Evolutionary conservation across 1,139 yeast species (phyloP).

Genomic region (Nakaseomyces uthaithaninus): DNA sequence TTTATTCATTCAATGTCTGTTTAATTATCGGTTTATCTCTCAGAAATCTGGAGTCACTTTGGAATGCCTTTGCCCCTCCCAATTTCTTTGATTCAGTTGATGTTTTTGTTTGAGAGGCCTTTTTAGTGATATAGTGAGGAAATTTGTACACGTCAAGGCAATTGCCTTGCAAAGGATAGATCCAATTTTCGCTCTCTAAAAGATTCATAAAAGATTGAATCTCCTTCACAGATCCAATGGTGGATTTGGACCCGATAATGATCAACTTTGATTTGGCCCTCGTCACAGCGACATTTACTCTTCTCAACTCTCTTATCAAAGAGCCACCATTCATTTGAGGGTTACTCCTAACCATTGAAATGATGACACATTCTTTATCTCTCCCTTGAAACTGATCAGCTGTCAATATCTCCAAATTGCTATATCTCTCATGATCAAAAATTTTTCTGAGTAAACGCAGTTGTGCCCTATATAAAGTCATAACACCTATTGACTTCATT

Average conservation of each 20-base stretch:
- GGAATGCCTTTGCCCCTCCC: conserved; percentile 11
- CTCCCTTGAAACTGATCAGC: conserved; percentile 97
- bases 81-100: conserved; percentile 1
- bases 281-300: conserved; percentile 90
- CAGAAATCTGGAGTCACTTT: conserved; percentile 13
- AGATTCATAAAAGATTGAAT: conserved; percentile 57
- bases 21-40: conserved; percentile 18
- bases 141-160: conserved; percentile 18
- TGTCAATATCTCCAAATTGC: conserved; percentile 66
- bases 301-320: conserved; percentile 76
- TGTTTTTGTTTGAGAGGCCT: background rate
- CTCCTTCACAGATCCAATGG: conserved; percentile 49
- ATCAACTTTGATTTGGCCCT: conserved; percentile 80
- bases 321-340: conserved; percentile 63
- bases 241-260: conserved; percentile 66
- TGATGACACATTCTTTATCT: conserved; percentile 82
- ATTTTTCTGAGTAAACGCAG: conserved; percentile 45
- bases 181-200: conserved; percentile 56
- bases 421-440: conserved; percentile 33
- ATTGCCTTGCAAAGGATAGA: conserved; percentile 33
- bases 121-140: background rate
- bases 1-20: conserved; percentile 13
- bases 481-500: conserved; percentile 59
- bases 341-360: conserved; percentile 82
- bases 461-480: conserved; percentile 85